Percentiles rank a stretch among this genome's conserved stretches.
phyloP scores from a whole-genome alignment of 192 early-diverging fungal species.

The Entophlyctis helioformis region DNA sequence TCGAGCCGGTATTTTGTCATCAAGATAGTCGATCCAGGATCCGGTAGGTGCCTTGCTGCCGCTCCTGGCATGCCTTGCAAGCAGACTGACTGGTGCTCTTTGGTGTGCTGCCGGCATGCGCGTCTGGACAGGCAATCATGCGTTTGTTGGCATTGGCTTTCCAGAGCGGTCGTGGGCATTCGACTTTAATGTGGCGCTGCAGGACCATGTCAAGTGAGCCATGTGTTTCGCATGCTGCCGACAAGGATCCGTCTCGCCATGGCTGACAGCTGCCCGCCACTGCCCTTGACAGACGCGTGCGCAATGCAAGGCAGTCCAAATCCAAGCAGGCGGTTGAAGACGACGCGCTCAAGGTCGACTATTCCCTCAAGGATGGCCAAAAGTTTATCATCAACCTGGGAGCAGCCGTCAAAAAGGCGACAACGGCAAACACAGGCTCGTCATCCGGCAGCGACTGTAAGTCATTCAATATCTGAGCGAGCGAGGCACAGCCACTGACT shows the following conservation, averaged over 20 bases:
- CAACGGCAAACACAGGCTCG: no score
- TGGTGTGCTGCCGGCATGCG: background rate
- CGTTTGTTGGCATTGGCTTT: slow-evolving; percentile 80
- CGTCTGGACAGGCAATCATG: slow-evolving; percentile 45
- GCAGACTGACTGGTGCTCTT: background rate
- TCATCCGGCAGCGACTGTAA: no score
- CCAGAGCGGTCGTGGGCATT: slow-evolving; percentile 68
- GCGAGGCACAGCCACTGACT: no score
- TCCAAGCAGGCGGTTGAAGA: slow-evolving; percentile 2
- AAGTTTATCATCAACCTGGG: slow-evolving; percentile 66
- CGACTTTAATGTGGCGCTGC: slow-evolving; percentile 82
- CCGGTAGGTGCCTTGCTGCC: slow-evolving; percentile 23
- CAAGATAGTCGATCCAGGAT: slow-evolving; percentile 47
- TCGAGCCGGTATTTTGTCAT: slow-evolving; percentile 82
- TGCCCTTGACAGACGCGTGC: slow-evolving; percentile 10
- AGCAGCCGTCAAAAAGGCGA: no score
- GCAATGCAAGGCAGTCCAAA: slow-evolving; percentile 7
- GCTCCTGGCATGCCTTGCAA: background rate
- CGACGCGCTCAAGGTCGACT: slow-evolving; percentile 51
- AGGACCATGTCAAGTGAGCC: slow-evolving; percentile 62
- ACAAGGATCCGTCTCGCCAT: background rate
- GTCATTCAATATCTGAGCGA: no score
- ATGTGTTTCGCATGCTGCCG: slow-evolving; percentile 1
- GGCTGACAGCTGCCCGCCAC: background rate
- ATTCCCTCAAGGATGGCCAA: slow-evolving; percentile 67